Evolutionary conservation across 2,329 filamentous ascomycete genomes (phyloP).

Genomic region (Diaporthe destruens): DNA sequence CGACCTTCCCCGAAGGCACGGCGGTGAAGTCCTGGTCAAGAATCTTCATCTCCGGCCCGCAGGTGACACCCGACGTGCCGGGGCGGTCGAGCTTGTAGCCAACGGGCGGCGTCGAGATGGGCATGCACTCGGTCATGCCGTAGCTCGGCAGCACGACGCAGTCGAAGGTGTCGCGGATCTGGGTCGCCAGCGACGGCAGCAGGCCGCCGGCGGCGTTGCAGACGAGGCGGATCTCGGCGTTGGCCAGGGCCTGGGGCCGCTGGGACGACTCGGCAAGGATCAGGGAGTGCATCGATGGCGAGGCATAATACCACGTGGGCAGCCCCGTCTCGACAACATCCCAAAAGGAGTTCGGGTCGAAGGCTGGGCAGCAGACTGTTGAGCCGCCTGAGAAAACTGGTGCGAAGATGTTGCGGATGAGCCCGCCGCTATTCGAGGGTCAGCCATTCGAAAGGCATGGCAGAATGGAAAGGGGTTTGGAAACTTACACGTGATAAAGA

Average conservation of each 20-base stretch:
- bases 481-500: constrained; percentile 65
- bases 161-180: constrained; percentile 80
- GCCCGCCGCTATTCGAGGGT: constrained; percentile 67
- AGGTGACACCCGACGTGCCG: constrained; percentile 84
- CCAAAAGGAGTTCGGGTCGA: constrained; percentile 89
- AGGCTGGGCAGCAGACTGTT: constrained; percentile 81
- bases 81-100: constrained; percentile 73
- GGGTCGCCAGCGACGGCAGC: constrained; percentile 83
- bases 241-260: constrained; percentile 67
- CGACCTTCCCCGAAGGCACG: constrained; percentile 76
- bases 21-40: constrained; percentile 77
- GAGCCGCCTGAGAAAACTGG: constrained; percentile 82
- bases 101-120: constrained; percentile 83
- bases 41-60: constrained; percentile 86
- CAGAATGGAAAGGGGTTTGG: rapidly evolving
- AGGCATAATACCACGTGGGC: constrained; percentile 93
- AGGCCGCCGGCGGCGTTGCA: constrained; percentile 88
- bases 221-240: constrained; percentile 79
- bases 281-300: constrained; percentile 94
- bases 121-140: constrained; percentile 91
- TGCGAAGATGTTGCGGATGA: constrained; percentile 84
- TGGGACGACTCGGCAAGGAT: constrained; percentile 81
- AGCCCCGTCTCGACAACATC: constrained; percentile 77
- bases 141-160: constrained; percentile 91
- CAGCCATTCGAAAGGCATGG: background rate